Percentiles rank a stretch among this genome's conserved stretches.
Evolutionary conservation across 75 land plant species (phyloP).

Genomic region (Pinus taeda): DNA sequence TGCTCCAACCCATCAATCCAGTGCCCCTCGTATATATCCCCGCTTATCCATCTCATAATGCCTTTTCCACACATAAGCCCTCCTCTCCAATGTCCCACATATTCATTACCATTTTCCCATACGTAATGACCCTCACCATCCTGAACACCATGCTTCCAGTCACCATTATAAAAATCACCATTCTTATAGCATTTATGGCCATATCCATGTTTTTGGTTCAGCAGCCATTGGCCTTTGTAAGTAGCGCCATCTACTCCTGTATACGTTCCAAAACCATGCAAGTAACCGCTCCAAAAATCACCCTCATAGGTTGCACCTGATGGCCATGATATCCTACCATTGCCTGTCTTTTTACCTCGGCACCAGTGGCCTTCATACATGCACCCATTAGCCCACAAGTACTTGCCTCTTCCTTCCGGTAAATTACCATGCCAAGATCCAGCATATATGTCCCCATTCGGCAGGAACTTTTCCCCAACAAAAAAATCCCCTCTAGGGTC

Average conservation of each 20-base stretch:
- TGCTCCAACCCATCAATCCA: conserved; percentile 62
- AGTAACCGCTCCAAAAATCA: conserved; percentile 64
- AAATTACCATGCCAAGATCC: conserved; percentile 46
- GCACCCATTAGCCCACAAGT: conserved; percentile 77
- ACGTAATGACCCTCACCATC: conserved; percentile 66
- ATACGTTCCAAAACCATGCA: conserved; percentile 69
- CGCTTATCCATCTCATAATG: conserved; percentile 41
- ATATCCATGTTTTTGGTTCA: conserved; percentile 65
- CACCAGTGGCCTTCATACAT: conserved; percentile 79
- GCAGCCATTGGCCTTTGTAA: conserved; percentile 58
- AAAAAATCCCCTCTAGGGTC: neutral
- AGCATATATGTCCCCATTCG: conserved; percentile 68
- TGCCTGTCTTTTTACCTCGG: conserved; percentile 59
- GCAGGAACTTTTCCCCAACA: conserved; percentile 33
- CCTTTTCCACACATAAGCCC: conserved; percentile 61
- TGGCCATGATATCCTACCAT: conserved; percentile 72
- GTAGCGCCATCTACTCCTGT: conserved; percentile 49
- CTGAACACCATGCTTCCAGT: conserved; percentile 56
- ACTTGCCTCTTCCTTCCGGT: conserved; percentile 75
- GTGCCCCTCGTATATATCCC: conserved; percentile 57
- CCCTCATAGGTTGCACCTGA: conserved; percentile 80
- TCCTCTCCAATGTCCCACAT: conserved; percentile 57
- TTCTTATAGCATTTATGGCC: conserved; percentile 51
- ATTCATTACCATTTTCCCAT: conserved; percentile 59
- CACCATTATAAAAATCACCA: conserved; percentile 70